Evolutionary conservation across 306 rosid species (phyloP).

Genomic region (Lablab purpureus): DNA sequence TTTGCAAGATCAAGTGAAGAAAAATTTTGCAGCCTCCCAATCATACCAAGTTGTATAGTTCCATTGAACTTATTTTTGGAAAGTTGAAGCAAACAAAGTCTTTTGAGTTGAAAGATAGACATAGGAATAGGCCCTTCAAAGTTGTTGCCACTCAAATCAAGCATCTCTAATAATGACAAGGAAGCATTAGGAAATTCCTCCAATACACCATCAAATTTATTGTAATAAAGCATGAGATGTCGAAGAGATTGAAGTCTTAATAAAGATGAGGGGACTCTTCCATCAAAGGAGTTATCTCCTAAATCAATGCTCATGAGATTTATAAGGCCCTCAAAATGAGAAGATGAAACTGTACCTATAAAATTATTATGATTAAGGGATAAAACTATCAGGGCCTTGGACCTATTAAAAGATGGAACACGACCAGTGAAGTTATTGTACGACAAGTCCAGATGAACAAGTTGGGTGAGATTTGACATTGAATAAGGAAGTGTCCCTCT

Average conservation of each 20-base stretch:
- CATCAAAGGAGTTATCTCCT: conserved; percentile 29
- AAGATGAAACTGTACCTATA: neutral
- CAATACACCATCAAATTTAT: conserved; percentile 43
- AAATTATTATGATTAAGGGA: conserved; percentile 9
- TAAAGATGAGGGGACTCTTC: conserved; percentile 31
- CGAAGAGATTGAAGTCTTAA: conserved; percentile 33
- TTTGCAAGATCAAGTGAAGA: neutral
- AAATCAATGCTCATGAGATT: conserved; percentile 33
- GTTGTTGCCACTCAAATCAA: conserved; percentile 58
- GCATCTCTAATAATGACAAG: conserved; percentile 33
- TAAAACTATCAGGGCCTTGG: conserved; percentile 16
- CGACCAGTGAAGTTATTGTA: neutral
- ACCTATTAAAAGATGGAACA: conserved; percentile 19
- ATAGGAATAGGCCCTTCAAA: conserved; percentile 53
- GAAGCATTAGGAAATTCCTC: neutral
- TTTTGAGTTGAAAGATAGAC: conserved; percentile 46
- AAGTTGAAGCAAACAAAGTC: conserved; percentile 19
- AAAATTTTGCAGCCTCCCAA: conserved; percentile 31
- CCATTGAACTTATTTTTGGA: conserved; percentile 52
- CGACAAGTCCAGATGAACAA: conserved; percentile 11
- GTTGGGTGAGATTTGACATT: conserved; percentile 21
- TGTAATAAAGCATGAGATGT: conserved; percentile 23
- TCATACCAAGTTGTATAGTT: neutral
- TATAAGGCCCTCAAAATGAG: conserved; percentile 29
- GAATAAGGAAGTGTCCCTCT: neutral